Evolutionary conservation across 108 stramenopile genomes (phyloP), one percentile per base, ranked within the genome.

Genomic region (Pseudonitzschia multistriata): DNA sequence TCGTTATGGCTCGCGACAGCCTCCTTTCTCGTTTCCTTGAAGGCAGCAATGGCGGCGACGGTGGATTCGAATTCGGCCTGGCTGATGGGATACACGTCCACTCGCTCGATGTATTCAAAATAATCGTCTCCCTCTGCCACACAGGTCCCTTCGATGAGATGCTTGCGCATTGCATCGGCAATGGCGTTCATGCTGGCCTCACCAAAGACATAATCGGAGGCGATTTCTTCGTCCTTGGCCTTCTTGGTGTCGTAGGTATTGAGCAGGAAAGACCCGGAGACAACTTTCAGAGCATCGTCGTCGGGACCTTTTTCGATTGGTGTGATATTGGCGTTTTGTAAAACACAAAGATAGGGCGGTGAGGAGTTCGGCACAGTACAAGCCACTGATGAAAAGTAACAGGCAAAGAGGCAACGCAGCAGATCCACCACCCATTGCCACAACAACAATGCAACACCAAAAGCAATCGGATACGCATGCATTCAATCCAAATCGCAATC

Each of bases 41-140:
- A 52, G 24, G 50, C 50, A 19, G 11, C 50, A 25, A 52, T 52
- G 4, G 50, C 50, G 2, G 25, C 50, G 24, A 52, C 15, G 22
- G 50, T 24, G 10, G 21, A n/a, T 52, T 52, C 50, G 24, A 52
- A 52, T 8, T 52, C 50, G 50, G 50, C 50, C 50, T 52, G 50
- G 2, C 15, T 2, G 22, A 52, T 24, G 2, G 25, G 24, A 24
- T 19, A 52, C 22, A 52, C 8, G 10, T 52, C 50, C 11, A 24
- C 24, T n/a, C 24, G 8, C 24, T 25, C 7, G 19, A 52, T 52
- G 19, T 52, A 52, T 52, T 52, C 50, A 8, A 52, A 52, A 8
- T n/a, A 2, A 19, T 52, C 50, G 25, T 52, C 50, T 3, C 25
- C 25, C 24, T 52, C 19, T n/a, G 50, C 11, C 21, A 25, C 50